Conservation (phyloP, 2,329 filamentous ascomycete species). For the Aspergillaceae sp. region DNA sequence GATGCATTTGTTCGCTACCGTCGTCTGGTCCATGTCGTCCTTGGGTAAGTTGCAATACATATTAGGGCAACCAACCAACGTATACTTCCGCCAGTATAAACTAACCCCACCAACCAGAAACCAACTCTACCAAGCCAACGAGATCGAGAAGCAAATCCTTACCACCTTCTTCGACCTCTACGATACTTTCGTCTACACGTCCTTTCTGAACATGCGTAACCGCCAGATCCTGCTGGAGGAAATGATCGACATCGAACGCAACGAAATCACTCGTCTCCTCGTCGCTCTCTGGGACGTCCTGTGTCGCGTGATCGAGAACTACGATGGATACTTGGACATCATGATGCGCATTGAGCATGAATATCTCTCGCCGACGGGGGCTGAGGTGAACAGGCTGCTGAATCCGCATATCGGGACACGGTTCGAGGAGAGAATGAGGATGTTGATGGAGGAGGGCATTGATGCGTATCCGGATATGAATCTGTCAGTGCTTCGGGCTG, state of each 20-base stretch:
- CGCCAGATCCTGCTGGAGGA: conserved; percentile 9
- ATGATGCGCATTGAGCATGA: conserved; percentile 8
- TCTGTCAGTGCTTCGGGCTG: not conserved
- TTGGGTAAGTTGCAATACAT: conserved; percentile 9
- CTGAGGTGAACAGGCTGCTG: conserved; percentile 1
- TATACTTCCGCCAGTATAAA: not conserved
- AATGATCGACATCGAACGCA: conserved; percentile 2
- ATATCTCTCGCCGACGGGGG: conserved; percentile 9
- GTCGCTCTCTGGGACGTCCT: conserved; percentile 13
- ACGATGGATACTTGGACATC: conserved; percentile 8
- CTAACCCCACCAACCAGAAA: conserved; percentile 3
- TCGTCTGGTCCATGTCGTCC: conserved; percentile 11
- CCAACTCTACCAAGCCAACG: conserved; percentile 13
- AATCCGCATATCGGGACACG: not conserved
- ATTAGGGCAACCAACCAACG: not conserved
- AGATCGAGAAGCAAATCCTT: conserved; percentile 15
- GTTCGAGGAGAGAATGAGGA: not conserved
- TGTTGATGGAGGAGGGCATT: not conserved
- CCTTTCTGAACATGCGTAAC: conserved; percentile 14
- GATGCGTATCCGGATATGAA: not conserved
- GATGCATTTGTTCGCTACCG: conserved; percentile 8
- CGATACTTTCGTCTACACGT: conserved; percentile 17
- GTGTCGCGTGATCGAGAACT: conserved; percentile 13
- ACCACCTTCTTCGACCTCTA: conserved; percentile 16
- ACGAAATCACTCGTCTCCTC: conserved; percentile 8